Evolutionary conservation across 2,329 filamentous ascomycete genomes (phyloP), one percentile per base, ranked within the genome.

Genomic region (Capronia americana): DNA sequence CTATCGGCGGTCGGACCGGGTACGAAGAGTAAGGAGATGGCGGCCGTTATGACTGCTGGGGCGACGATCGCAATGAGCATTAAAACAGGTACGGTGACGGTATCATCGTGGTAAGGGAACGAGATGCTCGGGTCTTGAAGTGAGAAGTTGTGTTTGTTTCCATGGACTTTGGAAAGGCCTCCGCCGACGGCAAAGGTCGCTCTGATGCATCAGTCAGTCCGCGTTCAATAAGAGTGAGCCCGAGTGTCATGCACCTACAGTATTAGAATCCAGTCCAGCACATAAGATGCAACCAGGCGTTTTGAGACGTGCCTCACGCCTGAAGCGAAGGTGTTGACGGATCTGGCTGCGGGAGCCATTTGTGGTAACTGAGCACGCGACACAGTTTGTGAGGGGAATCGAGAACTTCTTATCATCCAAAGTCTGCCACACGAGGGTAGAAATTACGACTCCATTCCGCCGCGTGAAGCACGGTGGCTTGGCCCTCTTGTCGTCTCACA

Each of bases 71-170:
- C 83, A 66, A 90, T 83, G n/a, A 92, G 75, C 17, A 89, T 77
- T 12, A 96, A 83, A 8, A 90, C 82, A 72, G 82, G 84, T 4
- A 86, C 85, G 0, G 89, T 86, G 17, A 97, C 89, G 2, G 89
- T 92, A 73, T 97, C 92, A 12, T 85, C 81, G 57, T 86, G 86
- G 72, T 86, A 88, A 0, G 93, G 93, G 72, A 90, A 96, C 20
- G 92, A 91, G 74, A 97, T 96, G 68, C 87, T 86, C 24, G 89
- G 87, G 74, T 97, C 89, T 69, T 87, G 82, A 6, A 92, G 84
- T 38, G 87, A 88, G 77, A 95, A 94, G 17, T 57, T 23, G 50
- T 70, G 67, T 65, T 62, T 57, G 26, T 58, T 58, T 0, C 91
- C 90, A 0, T 83, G 81, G 59, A 88, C 79, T 54, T 80, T 80